Conservation (phyloP, 306 rosid species). For the Prinsepia uniflora region DNA sequence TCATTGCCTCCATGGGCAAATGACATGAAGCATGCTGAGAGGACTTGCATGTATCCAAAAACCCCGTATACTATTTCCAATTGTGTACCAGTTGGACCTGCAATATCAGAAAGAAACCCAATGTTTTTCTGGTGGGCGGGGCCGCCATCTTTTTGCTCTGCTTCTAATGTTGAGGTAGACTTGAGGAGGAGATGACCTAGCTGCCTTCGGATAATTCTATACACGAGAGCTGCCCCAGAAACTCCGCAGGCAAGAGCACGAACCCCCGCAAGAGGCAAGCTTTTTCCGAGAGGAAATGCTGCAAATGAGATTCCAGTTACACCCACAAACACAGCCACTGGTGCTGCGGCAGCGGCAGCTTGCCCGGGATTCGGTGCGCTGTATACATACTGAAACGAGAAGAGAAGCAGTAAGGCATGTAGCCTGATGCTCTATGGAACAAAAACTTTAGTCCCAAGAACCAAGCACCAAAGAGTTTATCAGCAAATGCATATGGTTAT, state of each 20-base stretch:
- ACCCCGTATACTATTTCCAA: constrained; percentile 91
- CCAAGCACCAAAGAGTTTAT: too few relatives aligned
- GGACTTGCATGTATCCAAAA: constrained; percentile 91
- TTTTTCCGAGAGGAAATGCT: constrained; percentile 76
- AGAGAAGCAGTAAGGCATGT: not conserved
- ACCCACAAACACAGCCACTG: constrained; percentile 74
- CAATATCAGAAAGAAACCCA: constrained; percentile 75
- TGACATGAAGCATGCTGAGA: constrained; percentile 98
- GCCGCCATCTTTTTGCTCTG: constrained; percentile 42
- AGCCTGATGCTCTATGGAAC: too few relatives aligned
- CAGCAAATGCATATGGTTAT: too few relatives aligned
- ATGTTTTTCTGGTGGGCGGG: constrained; percentile 36
- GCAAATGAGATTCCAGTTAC: constrained; percentile 69
- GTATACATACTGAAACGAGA: constrained; percentile 69
- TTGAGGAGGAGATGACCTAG: constrained; percentile 82
- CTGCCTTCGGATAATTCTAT: constrained; percentile 67
- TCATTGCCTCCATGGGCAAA: constrained; percentile 99
- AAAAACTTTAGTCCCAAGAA: too few relatives aligned
- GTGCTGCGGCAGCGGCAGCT: constrained; percentile 97
- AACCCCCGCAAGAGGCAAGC: constrained; percentile 43
- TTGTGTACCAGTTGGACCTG: constrained; percentile 87
- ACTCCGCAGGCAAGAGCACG: constrained; percentile 74
- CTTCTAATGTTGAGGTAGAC: constrained; percentile 33
- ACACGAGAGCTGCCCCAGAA: constrained; percentile 58
- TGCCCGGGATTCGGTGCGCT: constrained; percentile 93